phyloP scores from a whole-genome alignment of 148 eudicot species.

The Vaccinium macrocarpon region DNA sequence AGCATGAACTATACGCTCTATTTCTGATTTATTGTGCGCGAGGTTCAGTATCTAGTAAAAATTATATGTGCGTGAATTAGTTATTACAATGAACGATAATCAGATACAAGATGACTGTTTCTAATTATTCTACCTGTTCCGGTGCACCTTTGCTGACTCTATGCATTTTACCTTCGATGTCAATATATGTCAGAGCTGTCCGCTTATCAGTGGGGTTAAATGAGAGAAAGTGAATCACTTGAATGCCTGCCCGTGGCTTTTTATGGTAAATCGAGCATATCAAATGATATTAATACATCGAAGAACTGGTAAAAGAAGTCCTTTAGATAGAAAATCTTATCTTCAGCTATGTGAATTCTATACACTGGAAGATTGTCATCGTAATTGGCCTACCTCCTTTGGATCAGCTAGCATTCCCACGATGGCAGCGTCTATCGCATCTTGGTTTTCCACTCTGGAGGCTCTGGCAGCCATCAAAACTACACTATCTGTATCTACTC shows the following conservation, averaged over 20 bases:
- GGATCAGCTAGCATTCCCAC: slow-evolving; percentile 53
- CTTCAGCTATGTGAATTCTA: not conserved
- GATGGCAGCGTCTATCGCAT: slow-evolving; percentile 58
- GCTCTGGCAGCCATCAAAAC: slow-evolving; percentile 74
- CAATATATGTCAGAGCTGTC: slow-evolving; percentile 58
- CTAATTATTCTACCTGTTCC: slow-evolving; percentile 27
- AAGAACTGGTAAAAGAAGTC: not conserved
- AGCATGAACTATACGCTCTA: slow-evolving; percentile 46
- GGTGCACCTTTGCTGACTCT: slow-evolving; percentile 64
- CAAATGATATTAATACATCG: not conserved
- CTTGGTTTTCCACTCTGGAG: slow-evolving; percentile 60
- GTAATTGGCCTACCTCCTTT: slow-evolving; percentile 40
- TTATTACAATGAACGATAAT: not conserved
- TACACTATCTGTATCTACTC: slow-evolving; percentile 46
- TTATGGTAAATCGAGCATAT: slow-evolving; percentile 7
- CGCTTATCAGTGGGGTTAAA: slow-evolving; percentile 56
- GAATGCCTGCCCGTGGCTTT: slow-evolving; percentile 55
- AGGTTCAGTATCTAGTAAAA: slow-evolving; percentile 44
- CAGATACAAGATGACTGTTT: not conserved
- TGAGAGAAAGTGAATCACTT: slow-evolving; percentile 58
- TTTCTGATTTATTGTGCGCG: slow-evolving; percentile 45
- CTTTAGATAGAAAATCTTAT: not conserved
- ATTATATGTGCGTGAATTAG: not conserved
- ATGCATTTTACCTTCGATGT: slow-evolving; percentile 47
- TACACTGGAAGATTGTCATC: not conserved